phyloP scores from a whole-genome alignment of 495 filamentous ascomycete genomes.

The Aspergillus asperescens region DNA sequence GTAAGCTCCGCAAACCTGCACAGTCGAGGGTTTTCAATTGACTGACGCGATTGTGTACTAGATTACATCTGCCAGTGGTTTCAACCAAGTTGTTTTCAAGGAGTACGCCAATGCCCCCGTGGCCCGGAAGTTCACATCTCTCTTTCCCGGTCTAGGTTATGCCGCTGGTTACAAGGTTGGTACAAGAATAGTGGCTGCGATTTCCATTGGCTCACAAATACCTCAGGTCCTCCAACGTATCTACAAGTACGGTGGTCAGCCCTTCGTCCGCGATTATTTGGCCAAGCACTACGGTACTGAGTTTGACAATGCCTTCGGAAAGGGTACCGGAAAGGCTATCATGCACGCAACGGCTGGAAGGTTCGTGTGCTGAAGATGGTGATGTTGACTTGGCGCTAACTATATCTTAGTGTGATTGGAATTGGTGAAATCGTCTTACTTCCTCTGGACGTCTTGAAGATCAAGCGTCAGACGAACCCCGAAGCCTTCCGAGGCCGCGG shows the following conservation, averaged over 20 bases:
- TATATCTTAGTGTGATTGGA: slow-evolving; percentile 71
- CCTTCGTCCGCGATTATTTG: slow-evolving; percentile 88
- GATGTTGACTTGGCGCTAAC: slow-evolving; percentile 16
- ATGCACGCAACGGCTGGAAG: slow-evolving; percentile 95
- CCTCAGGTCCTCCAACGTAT: slow-evolving; percentile 74
- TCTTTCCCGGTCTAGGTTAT: slow-evolving; percentile 96
- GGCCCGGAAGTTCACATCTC: slow-evolving; percentile 79
- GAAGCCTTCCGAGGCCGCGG: slow-evolving; percentile 95
- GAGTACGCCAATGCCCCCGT: slow-evolving; percentile 69
- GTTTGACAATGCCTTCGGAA: slow-evolving; percentile 88
- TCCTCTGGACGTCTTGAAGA: slow-evolving; percentile 95
- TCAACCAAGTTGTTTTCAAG: slow-evolving; percentile 92
- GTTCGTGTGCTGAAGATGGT: slow-evolving; percentile 37
- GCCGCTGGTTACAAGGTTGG: slow-evolving; percentile 94
- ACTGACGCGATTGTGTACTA: slow-evolving; percentile 22
- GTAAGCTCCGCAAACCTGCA: slow-evolving; percentile 35
- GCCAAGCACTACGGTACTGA: slow-evolving; percentile 68
- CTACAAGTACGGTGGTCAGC: slow-evolving; percentile 99
- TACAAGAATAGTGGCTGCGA: background rate
- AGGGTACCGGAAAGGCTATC: slow-evolving; percentile 95
- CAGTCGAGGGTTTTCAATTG: background rate
- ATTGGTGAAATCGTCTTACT: slow-evolving; percentile 95
- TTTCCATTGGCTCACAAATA: slow-evolving; percentile 11
- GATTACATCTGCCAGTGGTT: slow-evolving; percentile 54
- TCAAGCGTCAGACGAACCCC: slow-evolving; percentile 99